Evolutionary conservation across 495 filamentous ascomycete species (phyloP).

Genomic region (Aspergillus mulundensis): DNA sequence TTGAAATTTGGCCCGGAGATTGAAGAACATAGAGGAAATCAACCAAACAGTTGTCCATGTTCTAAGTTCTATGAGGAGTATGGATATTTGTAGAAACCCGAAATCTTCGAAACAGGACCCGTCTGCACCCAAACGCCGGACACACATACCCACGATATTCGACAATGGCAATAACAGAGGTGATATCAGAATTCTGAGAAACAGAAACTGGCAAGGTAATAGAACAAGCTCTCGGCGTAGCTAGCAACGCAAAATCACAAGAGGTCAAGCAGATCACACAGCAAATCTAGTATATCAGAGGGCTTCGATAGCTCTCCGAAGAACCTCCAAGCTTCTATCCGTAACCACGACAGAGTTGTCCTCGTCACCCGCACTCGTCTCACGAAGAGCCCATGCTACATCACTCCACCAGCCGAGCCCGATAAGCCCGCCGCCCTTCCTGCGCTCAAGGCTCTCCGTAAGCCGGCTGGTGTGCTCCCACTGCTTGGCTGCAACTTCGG

Average conservation of each 20-base stretch:
- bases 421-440: constrained; percentile 69
- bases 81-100: not conserved
- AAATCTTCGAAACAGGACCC: not conserved
- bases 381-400: constrained; percentile 73
- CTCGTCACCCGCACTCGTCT: constrained; percentile 40
- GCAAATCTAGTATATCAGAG: constrained; percentile 44
- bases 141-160: not conserved
- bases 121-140: not conserved
- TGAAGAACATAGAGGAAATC: not conserved
- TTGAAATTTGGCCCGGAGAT: no score
- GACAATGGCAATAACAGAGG: not conserved
- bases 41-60: not conserved
- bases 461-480: constrained; percentile 94
- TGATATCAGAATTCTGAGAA: no score
- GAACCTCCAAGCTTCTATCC: constrained; percentile 60
- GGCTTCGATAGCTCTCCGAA: constrained; percentile 72
- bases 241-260: not conserved
- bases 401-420: constrained; percentile 90
- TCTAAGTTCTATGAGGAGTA: not conserved
- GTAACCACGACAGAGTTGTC: constrained; percentile 35
- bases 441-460: constrained; percentile 81
- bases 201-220: not conserved
- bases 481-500: constrained; percentile 83
- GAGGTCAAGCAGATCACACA: not conserved
- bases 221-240: not conserved